phyloP scores from a whole-genome alignment of 257 asterid species.

The Haberlea rhodopensis region DNA sequence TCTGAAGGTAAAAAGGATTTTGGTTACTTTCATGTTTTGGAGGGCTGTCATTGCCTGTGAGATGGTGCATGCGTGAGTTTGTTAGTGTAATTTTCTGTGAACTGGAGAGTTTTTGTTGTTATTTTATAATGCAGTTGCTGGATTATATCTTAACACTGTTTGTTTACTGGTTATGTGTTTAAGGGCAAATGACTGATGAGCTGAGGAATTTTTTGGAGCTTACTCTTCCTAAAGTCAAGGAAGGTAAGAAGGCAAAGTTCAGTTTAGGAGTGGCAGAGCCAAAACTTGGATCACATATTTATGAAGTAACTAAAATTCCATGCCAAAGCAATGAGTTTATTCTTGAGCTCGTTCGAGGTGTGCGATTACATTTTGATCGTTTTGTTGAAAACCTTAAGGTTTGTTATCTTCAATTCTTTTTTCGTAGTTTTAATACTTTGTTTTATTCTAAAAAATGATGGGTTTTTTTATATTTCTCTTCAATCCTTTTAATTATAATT shows the following conservation, averaged over 20 bases:
- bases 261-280: conserved; percentile 85
- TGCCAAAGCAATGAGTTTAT: conserved; percentile 85
- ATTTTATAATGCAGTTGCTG: not conserved
- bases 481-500: conserved; percentile 15
- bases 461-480: conserved; percentile 5
- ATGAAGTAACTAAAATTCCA: conserved; percentile 77
- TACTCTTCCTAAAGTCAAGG: conserved; percentile 73
- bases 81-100: not conserved
- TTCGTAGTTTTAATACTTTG: not conserved
- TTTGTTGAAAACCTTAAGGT: conserved; percentile 82
- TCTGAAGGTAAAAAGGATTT: conserved; percentile 63
- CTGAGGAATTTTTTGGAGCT: conserved; percentile 76
- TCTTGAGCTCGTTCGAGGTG: conserved; percentile 85
- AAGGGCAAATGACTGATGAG: conserved; percentile 92
- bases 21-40: not conserved
- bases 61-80: not conserved
- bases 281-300: conserved; percentile 80
- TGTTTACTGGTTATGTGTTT: conserved; percentile 14
- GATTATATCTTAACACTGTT: conserved; percentile 7
- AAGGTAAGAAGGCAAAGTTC: conserved; percentile 79
- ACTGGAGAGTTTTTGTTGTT: not conserved
- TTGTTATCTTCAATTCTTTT: conserved; percentile 10
- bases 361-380: conserved; percentile 67
- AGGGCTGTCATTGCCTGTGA: not conserved
- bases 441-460: conserved; percentile 5